A percentile compares a stretch with the other conserved stretches of the same genome.
These are phyloP conservation scores for Pythium vanterpoolii DNA, from an alignment of 352 stramenopile species.

Conservation along the genomic window DNA sequence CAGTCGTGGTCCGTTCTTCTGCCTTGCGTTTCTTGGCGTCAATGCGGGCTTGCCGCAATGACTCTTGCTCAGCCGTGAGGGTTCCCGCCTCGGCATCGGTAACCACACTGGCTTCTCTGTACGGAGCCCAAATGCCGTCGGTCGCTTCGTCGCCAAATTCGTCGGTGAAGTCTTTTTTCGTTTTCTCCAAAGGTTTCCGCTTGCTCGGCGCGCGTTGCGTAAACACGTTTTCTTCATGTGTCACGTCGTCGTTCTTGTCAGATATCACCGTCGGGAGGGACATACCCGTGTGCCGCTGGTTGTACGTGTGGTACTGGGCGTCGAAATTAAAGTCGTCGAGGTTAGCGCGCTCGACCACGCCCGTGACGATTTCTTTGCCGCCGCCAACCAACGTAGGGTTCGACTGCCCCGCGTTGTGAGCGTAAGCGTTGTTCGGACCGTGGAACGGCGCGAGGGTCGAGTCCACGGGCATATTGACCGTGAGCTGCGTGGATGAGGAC, in stretches of 20 bases:
- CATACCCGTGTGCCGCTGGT: conserved; percentile 37
- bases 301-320: conserved; percentile 77
- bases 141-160: conserved; percentile 39
- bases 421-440: conserved; percentile 33
- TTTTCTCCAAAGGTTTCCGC: conserved; percentile 15
- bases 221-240: conserved; percentile 23
- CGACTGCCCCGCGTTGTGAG: conserved; percentile 13
- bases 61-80: conserved; percentile 50
- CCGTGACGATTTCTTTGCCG: conserved; percentile 74
- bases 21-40: conserved; percentile 56
- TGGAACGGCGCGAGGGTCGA: conserved; percentile 54
- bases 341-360: conserved; percentile 62
- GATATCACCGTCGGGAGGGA: background rate
- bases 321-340: conserved; percentile 82
- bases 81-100: conserved; percentile 53
- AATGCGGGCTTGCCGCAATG: conserved; percentile 45
- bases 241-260: background rate
- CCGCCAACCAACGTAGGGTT: conserved; percentile 42
- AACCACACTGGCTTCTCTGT: conserved; percentile 40
- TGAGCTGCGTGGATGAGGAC: conserved; percentile 37
- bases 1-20: conserved; percentile 30
- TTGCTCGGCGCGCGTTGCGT: conserved; percentile 12
- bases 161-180: conserved; percentile 25
- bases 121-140: conserved; percentile 66
- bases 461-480: conserved; percentile 64